Evolutionary conservation across 129 eudicot species (phyloP).

Genomic region (Gnaphalium uliginosum): DNA sequence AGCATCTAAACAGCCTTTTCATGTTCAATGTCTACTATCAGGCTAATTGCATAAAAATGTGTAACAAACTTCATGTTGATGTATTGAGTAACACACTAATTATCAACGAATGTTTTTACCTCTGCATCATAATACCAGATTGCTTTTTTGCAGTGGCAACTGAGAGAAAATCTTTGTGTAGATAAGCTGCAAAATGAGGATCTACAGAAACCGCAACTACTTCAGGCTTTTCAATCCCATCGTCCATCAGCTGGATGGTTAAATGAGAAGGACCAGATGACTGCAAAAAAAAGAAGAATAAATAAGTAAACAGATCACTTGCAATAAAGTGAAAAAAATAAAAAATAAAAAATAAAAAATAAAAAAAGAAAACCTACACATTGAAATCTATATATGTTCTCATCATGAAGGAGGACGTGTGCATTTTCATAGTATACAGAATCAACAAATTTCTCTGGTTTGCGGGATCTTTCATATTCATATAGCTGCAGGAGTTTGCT

Average conservation of each 20-base stretch:
- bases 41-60: neutral
- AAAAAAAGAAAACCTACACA: conserved; percentile 57
- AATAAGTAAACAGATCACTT: neutral
- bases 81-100: neutral
- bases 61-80: neutral
- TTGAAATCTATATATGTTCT: conserved; percentile 86
- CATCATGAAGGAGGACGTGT: conserved; percentile 84
- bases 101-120: conserved; percentile 41
- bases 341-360: no score
- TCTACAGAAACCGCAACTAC: conserved; percentile 85
- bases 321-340: neutral
- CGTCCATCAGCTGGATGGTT: conserved; percentile 89
- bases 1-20: neutral
- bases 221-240: conserved; percentile 83
- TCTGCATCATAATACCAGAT: conserved; percentile 60
- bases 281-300: conserved; percentile 36
- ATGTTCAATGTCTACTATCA: neutral
- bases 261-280: conserved; percentile 56
- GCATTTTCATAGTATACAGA: conserved; percentile 92
- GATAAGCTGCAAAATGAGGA: conserved; percentile 80
- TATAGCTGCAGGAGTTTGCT: conserved; percentile 76
- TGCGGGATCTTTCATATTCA: conserved; percentile 84
- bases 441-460: conserved; percentile 67
- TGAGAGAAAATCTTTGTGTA: conserved; percentile 73
- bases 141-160: conserved; percentile 54